phyloP scores from a whole-genome alignment of 306 rosid genomes.

The Pyrus betulifolia region DNA sequence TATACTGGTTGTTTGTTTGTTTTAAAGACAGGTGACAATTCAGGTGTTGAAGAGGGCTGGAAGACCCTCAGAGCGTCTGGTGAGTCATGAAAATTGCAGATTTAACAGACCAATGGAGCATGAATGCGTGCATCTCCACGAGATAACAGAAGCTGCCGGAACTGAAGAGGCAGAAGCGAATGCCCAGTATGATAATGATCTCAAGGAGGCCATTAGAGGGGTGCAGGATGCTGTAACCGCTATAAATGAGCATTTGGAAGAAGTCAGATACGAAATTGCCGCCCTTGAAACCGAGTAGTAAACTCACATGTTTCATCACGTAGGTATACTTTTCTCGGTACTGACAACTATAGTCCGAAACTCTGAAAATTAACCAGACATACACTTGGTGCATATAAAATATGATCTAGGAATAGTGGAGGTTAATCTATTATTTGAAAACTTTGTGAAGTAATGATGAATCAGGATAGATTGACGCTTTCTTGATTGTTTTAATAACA shows the following conservation, averaged over 20 bases:
- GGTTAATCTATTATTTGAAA: background rate
- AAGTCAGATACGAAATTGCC: constrained; percentile 90
- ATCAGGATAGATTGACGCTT: background rate
- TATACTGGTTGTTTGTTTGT: background rate
- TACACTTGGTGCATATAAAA: background rate
- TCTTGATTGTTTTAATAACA: background rate
- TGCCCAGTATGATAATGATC: constrained; percentile 78
- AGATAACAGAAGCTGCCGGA: constrained; percentile 79
- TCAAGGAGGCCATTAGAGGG: constrained; percentile 82
- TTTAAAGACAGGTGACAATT: constrained; percentile 66
- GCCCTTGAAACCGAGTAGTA: constrained; percentile 58
- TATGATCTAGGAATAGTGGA: background rate
- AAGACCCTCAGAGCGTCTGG: constrained; percentile 69
- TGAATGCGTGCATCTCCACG: constrained; percentile 67
- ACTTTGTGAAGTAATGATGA: background rate
- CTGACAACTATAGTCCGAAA: background rate
- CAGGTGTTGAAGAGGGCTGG: constrained; percentile 82
- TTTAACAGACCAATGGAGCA: constrained; percentile 56
- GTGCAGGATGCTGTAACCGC: constrained; percentile 78
- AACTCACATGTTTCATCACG: background rate
- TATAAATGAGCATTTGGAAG: constrained; percentile 81
- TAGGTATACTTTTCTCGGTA: background rate
- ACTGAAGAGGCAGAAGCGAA: constrained; percentile 91
- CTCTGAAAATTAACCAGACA: background rate
- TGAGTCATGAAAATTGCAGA: constrained; percentile 80